Percentiles rank a stretch among this genome's conserved stretches.
phyloP scores from a whole-genome alignment of 768 basidiomycete species.

The Mrakia gelida region DNA sequence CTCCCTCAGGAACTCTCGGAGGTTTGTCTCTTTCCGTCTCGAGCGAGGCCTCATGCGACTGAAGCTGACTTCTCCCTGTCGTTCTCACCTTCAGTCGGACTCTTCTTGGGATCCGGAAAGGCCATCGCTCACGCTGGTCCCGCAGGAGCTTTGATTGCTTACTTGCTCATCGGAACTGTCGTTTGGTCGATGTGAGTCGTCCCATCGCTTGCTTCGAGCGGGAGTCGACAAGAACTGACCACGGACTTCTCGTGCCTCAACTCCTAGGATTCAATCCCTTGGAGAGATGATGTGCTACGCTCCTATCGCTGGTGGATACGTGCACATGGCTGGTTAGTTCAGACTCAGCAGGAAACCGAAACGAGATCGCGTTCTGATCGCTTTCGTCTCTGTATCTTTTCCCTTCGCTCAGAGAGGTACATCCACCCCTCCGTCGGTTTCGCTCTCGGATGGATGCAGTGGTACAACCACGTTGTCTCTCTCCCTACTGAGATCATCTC shows the following conservation, averaged over 20 bases:
- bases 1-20: constrained; percentile 67
- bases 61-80: too few relatives aligned
- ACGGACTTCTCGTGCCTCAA: too few relatives aligned
- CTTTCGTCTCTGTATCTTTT: too few relatives aligned
- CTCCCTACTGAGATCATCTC: constrained; percentile 45
- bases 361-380: too few relatives aligned
- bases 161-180: constrained; percentile 40
- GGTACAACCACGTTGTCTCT: constrained; percentile 48
- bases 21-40: too few relatives aligned
- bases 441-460: constrained; percentile 38
- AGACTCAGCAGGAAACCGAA: too few relatives aligned
- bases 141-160: constrained; percentile 58
- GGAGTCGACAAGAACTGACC: too few relatives aligned
- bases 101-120: constrained; percentile 66
- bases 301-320: constrained; percentile 58
- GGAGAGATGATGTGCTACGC: constrained; percentile 72
- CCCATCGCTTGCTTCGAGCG: too few relatives aligned
- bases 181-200: constrained; percentile 10
- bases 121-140: constrained; percentile 62
- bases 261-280: constrained; percentile 48
- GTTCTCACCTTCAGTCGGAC: constrained; percentile 49
- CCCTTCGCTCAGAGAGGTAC: constrained; percentile 5
- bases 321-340: constrained; percentile 15
- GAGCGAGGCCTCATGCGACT: too few relatives aligned
- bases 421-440: constrained; percentile 44